Percentiles rank a stretch among this genome's conserved stretches.
These are phyloP conservation scores for Gremmenia infestans DNA, from an alignment of 2,329 filamentous ascomycete species.

Conservation along the genomic window DNA sequence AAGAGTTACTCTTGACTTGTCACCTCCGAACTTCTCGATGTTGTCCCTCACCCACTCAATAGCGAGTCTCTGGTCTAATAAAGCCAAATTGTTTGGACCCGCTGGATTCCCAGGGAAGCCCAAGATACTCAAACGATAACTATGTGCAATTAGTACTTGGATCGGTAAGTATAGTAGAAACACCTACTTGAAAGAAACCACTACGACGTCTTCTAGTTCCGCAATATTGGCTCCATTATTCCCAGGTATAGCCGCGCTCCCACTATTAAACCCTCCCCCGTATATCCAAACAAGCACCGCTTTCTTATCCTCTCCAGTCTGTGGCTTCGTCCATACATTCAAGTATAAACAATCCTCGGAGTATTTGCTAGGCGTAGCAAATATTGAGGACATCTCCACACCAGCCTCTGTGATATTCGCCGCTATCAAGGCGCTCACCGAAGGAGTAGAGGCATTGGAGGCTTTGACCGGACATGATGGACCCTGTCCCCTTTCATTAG, in stretches of 20 bases:
- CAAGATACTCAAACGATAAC: slow-evolving; percentile 36
- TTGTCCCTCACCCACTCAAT: slow-evolving; percentile 58
- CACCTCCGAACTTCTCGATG: slow-evolving; percentile 55
- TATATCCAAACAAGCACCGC: slow-evolving; percentile 42
- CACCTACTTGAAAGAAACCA: slow-evolving; percentile 44
- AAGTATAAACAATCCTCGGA: slow-evolving; percentile 37
- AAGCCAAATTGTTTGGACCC: slow-evolving; percentile 48
- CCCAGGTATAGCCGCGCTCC: slow-evolving; percentile 34
- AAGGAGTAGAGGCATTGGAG: background rate
- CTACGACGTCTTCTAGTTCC: slow-evolving; percentile 38
- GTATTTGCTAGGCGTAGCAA: slow-evolving; percentile 4
- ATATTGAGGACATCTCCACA: slow-evolving; percentile 4
- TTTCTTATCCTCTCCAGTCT: slow-evolving; percentile 31
- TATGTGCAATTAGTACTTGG: slow-evolving; percentile 21
- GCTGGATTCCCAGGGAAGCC: slow-evolving; percentile 34
- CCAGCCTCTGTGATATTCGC: slow-evolving; percentile 25
- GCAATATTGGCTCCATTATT: slow-evolving; percentile 42
- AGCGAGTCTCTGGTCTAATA: slow-evolving; percentile 56
- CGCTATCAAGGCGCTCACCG: background rate
- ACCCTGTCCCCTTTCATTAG: slow-evolving; percentile 16
- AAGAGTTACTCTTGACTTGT: slow-evolving; percentile 48
- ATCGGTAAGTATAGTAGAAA: background rate
- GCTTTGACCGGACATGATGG: slow-evolving; percentile 15
- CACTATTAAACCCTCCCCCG: slow-evolving; percentile 38
- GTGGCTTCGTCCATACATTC: slow-evolving; percentile 36